Conservation (phyloP, 352 stramenopile genomes). For the Salisapilia sapeloensis region DNA sequence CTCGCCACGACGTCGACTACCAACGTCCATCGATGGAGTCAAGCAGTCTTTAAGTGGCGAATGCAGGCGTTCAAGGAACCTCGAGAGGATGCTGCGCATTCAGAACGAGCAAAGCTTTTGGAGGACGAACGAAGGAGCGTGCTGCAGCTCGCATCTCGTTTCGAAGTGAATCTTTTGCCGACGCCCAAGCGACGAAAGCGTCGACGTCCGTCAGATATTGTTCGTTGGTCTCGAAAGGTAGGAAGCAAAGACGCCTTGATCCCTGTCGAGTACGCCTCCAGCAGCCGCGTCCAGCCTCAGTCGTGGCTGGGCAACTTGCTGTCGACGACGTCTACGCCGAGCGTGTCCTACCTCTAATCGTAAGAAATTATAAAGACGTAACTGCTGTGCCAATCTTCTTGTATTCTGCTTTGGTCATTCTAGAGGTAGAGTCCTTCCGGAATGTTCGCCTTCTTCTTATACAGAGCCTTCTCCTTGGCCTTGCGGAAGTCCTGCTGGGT, state of each 20-base stretch:
- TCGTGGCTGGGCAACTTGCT: too few relatives aligned
- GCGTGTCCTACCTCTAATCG: too few relatives aligned
- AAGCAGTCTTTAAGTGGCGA: constrained; percentile 56
- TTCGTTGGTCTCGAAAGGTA: too few relatives aligned
- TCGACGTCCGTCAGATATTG: too few relatives aligned
- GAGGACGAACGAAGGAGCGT: constrained; percentile 5
- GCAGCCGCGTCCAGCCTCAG: too few relatives aligned
- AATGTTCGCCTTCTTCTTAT: constrained; percentile 99
- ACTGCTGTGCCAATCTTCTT: too few relatives aligned
- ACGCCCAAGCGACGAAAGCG: not conserved
- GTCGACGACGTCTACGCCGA: too few relatives aligned
- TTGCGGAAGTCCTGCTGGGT: constrained; percentile 99
- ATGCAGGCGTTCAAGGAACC: constrained; percentile 47
- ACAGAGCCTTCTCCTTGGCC: constrained; percentile 99
- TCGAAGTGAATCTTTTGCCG: constrained; percentile 23
- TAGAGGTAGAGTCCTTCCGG: constrained; percentile 98
- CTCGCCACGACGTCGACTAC: constrained; percentile 36
- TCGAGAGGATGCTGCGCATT: constrained; percentile 11
- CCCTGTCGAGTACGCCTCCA: too few relatives aligned
- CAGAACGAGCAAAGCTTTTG: constrained; percentile 6
- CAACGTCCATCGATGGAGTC: constrained; percentile 43
- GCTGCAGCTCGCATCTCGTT: constrained; percentile 13
- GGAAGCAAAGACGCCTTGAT: too few relatives aligned
- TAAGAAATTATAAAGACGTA: too few relatives aligned
- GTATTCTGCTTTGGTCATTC: too few relatives aligned